These are phyloP conservation scores for Penicillium silybi DNA, from an alignment of 495 filamentous ascomycete genomes.

Conservation along the genomic window DNA sequence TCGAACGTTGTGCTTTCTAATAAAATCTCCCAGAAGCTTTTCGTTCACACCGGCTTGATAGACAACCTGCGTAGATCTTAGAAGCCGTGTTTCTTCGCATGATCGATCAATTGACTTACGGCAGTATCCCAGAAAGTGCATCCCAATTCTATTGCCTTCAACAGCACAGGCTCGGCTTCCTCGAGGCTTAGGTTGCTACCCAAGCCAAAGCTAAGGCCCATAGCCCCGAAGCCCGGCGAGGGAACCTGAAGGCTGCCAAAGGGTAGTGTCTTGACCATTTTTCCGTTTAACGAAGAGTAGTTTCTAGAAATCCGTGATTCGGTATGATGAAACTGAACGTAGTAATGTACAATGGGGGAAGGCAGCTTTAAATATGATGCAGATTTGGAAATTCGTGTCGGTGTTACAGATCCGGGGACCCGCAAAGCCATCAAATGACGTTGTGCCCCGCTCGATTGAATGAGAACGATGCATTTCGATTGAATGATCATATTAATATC, in stretches of 20 bases:
- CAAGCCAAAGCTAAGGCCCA: slow-evolving; percentile 42
- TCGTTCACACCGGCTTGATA: slow-evolving; percentile 48
- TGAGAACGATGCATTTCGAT: too few species aligned
- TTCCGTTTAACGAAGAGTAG: slow-evolving; percentile 1
- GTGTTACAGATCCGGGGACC: neutral
- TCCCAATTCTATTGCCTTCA: slow-evolving; percentile 48
- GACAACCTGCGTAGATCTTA: slow-evolving; percentile 31
- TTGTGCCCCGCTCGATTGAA: neutral
- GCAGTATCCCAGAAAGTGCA: slow-evolving; percentile 55
- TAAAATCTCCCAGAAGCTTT: slow-evolving; percentile 50
- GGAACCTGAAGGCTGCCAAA: slow-evolving; percentile 39
- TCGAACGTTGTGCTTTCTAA: slow-evolving; percentile 49
- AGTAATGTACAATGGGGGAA: neutral
- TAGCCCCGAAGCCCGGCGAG: slow-evolving; percentile 43
- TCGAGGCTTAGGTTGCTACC: slow-evolving; percentile 40
- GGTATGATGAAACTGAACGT: neutral
- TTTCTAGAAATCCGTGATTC: neutral
- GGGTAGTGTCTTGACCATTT: slow-evolving; percentile 42
- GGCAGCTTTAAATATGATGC: neutral
- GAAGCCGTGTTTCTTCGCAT: neutral
- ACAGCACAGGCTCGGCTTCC: slow-evolving; percentile 46
- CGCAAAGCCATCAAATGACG: neutral
- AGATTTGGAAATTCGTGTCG: neutral
- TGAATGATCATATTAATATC: too few species aligned
- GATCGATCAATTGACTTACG: slow-evolving; percentile 17